Percentiles rank a stretch among this genome's conserved stretches.
Evolutionary conservation across 148 eudicot genomes (phyloP).

Genomic region (Linanthus parryae): DNA sequence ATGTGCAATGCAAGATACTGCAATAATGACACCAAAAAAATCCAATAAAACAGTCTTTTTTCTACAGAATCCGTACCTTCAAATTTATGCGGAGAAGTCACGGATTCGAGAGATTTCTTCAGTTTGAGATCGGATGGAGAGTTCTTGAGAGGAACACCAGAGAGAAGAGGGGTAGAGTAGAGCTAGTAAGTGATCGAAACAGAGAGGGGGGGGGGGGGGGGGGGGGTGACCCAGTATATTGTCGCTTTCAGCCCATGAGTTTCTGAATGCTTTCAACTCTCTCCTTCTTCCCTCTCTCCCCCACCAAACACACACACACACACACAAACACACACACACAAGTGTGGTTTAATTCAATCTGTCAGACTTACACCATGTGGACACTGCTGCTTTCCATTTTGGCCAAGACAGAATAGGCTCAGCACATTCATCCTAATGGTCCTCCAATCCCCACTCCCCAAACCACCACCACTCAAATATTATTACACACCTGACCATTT

Average conservation of each 20-base stretch:
- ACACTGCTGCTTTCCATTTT: conserved; percentile 13
- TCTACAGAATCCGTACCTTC: conserved; percentile 10
- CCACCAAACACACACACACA: too few relatives aligned
- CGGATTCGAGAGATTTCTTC: conserved; percentile 6
- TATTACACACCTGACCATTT: background rate
- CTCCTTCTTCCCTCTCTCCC: too few relatives aligned
- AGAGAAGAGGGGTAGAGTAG: too few relatives aligned
- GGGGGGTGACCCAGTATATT: background rate
- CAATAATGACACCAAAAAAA: background rate
- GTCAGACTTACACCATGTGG: conserved; percentile 16
- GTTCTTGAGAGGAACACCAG: conserved; percentile 6
- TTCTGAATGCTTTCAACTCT: conserved; percentile 8
- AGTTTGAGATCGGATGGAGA: too few relatives aligned
- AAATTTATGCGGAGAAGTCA: background rate
- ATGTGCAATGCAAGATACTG: background rate
- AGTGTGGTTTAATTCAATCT: conserved; percentile 6
- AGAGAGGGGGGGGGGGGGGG: too few relatives aligned
- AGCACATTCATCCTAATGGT: conserved; percentile 9
- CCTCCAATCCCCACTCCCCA: conserved; percentile 1
- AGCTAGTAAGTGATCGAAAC: too few relatives aligned
- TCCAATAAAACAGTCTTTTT: too few relatives aligned
- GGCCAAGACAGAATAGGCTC: conserved; percentile 11
- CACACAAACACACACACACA: too few relatives aligned
- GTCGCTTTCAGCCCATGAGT: background rate
- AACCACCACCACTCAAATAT: conserved; percentile 7